Conservation (phyloP, 805 yeast genomes). For the Saccharomyces mikatae region DNA sequence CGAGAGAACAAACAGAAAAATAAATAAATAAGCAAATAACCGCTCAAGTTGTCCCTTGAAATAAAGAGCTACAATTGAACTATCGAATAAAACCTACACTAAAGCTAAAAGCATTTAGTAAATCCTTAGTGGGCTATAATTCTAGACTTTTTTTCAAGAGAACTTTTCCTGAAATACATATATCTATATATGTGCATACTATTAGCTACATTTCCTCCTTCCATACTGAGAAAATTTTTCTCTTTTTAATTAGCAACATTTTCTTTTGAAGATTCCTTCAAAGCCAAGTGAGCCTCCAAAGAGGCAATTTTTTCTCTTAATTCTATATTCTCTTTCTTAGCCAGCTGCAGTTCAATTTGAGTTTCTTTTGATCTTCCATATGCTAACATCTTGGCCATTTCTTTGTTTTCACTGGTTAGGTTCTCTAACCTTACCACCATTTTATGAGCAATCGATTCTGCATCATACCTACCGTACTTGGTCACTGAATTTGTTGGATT, state of each 20-base stretch:
- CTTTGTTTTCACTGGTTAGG: slow-evolving; percentile 61
- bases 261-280: neutral
- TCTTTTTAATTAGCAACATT: neutral
- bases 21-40: neutral
- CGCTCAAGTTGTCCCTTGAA: neutral
- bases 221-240: neutral
- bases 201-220: neutral
- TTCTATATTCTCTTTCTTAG: slow-evolving; percentile 44
- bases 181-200: neutral
- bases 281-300: slow-evolving; percentile 1
- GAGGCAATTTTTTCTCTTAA: slow-evolving; percentile 28
- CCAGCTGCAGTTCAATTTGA: slow-evolving; percentile 57
- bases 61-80: neutral
- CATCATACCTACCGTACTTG: slow-evolving; percentile 57
- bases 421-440: slow-evolving; percentile 53
- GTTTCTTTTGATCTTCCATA: slow-evolving; percentile 69
- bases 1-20: neutral
- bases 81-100: neutral
- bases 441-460: slow-evolving; percentile 67
- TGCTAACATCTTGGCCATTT: slow-evolving; percentile 60
- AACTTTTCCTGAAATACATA: neutral
- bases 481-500: slow-evolving; percentile 42
- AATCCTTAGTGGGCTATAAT: neutral
- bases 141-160: neutral
- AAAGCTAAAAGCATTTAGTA: neutral